A percentile compares a stretch with the other conserved stretches of the same genome.
These are phyloP conservation scores for Xylariaceae sp. DNA, from an alignment of 2,329 filamentous ascomycete species.

Conservation along the genomic window DNA sequence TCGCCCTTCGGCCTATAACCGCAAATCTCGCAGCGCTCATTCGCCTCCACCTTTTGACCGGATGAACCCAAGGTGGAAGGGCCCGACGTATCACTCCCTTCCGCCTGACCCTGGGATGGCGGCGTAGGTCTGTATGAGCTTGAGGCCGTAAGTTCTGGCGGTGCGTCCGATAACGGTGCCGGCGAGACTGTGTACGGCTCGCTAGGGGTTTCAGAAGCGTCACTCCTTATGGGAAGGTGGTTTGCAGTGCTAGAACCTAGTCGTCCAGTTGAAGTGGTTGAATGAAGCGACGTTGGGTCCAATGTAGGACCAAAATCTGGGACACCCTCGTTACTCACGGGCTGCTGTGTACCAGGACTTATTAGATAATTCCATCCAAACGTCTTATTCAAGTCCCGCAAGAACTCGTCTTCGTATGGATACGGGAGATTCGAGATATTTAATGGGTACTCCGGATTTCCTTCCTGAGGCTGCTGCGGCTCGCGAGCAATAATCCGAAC, in stretches of 20 bases:
- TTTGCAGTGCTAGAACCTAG: slow-evolving; percentile 7
- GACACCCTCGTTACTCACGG: slow-evolving; percentile 5
- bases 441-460: slow-evolving; percentile 25
- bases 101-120: slow-evolving; percentile 20
- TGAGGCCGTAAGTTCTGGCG: slow-evolving; percentile 16
- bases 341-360: slow-evolving; percentile 27
- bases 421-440: slow-evolving; percentile 23
- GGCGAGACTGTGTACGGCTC: slow-evolving; percentile 30
- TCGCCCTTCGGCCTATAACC: slow-evolving; percentile 63
- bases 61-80: slow-evolving; percentile 30
- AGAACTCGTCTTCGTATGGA: slow-evolving; percentile 32
- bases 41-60: slow-evolving; percentile 49
- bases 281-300: slow-evolving; percentile 25
- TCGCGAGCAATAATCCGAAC: slow-evolving; percentile 40
- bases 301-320: slow-evolving; percentile 25
- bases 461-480: slow-evolving; percentile 30
- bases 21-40: slow-evolving; percentile 58
- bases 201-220: slow-evolving; percentile 29
- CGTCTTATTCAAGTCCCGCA: slow-evolving; percentile 32
- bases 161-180: slow-evolving; percentile 27
- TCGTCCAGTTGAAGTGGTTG: slow-evolving; percentile 21
- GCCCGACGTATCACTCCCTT: slow-evolving; percentile 19
- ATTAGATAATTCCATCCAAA: slow-evolving; percentile 24
- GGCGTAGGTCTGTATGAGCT: slow-evolving; percentile 29
- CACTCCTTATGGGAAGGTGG: slow-evolving; percentile 15